These are phyloP conservation scores for Catharanthus roseus DNA, from an alignment of 257 asterid genomes.

Conservation along the genomic window DNA sequence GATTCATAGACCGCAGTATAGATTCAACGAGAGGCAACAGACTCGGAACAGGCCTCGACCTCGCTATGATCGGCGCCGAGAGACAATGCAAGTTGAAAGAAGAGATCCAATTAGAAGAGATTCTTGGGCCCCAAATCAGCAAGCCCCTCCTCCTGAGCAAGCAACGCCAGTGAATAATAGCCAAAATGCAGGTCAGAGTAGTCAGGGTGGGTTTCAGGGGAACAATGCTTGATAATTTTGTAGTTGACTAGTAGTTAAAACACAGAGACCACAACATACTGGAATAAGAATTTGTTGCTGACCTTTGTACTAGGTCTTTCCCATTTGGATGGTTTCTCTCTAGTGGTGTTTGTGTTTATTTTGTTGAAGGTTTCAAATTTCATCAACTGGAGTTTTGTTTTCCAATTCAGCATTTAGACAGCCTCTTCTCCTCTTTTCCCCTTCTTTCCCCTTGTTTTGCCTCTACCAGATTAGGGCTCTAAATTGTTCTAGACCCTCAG, in stretches of 20 bases:
- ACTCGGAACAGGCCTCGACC: constrained; percentile 64
- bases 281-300: not conserved
- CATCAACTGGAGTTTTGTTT: not conserved
- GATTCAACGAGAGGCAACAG: constrained; percentile 51
- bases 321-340: not conserved
- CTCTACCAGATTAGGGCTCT: no score
- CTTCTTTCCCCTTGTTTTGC: no score
- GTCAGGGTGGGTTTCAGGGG: constrained; percentile 24
- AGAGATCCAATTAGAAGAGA: constrained; percentile 33
- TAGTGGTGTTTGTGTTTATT: not conserved
- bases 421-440: not conserved
- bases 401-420: not conserved
- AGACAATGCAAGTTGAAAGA: constrained; percentile 67
- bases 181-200: constrained; percentile 19
- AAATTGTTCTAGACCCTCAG: no score
- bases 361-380: not conserved
- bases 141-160: constrained; percentile 22
- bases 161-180: constrained; percentile 11
- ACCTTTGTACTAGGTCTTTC: not conserved
- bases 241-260: not conserved
- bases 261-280: no score
- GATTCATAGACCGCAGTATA: constrained; percentile 68
- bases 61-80: constrained; percentile 70
- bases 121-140: constrained; percentile 24
- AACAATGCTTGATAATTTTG: constrained; percentile 12